Base-by-base conservation (phyloP, 2,329 filamentous ascomycete genomes). In the Coniochaeta sp. region DNA sequence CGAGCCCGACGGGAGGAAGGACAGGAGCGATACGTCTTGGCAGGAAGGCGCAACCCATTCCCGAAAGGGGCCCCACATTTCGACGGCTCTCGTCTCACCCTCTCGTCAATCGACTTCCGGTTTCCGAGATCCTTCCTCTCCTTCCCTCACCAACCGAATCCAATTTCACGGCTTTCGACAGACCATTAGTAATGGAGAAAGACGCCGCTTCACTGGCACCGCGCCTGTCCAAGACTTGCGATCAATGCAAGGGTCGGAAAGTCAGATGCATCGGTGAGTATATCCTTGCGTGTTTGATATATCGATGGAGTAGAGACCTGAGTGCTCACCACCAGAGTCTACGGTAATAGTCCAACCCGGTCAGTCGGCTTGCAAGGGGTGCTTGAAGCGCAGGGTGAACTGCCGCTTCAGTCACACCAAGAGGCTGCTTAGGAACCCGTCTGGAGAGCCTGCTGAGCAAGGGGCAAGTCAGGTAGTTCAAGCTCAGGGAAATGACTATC, bases 341-440 rank as follows among this genome's bases (percentile, higher is more conserved):
- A 9, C 16, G 5, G 9, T 14, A 4, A 3, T 22, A 38, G 33
- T 38, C 14, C 20, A 48, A 9, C 22, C 46, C 13, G 26, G 10
- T 16, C 8, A 18, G 4, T 32, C 46, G 46, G n/a, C 27, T 3
- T 48, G 46, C 46, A 31, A 28, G 14, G 31, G 46, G 7, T 27
- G 46, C 14, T 14, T 32, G 22, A 48, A 48, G 46, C 46, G 46
- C 27, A 48, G 20, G 46, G 26, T 27, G 2, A 28, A 10, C 6
- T 48, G 46, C n/a, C 46, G 31, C 9, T 48, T 48, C 26, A 48
- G 46, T 14, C 46, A 48, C 24, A 48, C 46, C 26, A 48, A 13
- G 27, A 16, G 46, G 46, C 26, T 48, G 26, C 46, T 48, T 3
- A 32, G 46, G 27, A 22, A 27, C 27, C 14, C 12, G 5, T 18